phyloP scores from a whole-genome alignment of 169 alveolate genomes.

The Cryptosporidium parvum region DNA sequence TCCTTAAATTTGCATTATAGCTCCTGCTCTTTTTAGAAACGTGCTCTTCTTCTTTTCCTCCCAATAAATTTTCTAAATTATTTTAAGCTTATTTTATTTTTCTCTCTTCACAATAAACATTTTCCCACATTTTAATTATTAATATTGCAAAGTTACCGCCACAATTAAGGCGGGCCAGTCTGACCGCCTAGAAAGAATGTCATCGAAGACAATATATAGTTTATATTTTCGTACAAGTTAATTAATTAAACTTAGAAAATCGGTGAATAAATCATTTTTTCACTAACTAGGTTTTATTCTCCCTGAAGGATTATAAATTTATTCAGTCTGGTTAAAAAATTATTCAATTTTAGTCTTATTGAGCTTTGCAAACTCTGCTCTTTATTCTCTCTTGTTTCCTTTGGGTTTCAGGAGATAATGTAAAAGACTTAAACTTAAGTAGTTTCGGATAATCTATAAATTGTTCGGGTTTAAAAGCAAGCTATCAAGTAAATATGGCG shows the following conservation, averaged over 20 bases:
- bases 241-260: background rate
- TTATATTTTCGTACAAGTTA: background rate
- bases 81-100: background rate
- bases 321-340: background rate
- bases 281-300: background rate
- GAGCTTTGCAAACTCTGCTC: background rate
- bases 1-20: background rate
- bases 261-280: background rate
- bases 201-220: background rate
- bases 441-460: too few relatives aligned
- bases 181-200: background rate
- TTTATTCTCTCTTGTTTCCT: background rate
- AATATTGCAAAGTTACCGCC: constrained; percentile 7
- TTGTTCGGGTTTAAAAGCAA: background rate
- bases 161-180: background rate
- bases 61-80: background rate
- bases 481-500: constrained; percentile 9
- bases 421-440: background rate
- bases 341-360: too few relatives aligned
- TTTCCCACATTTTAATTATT: constrained; percentile 1
- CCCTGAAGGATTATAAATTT: too few relatives aligned
- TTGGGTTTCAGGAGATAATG: background rate
- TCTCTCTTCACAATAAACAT: background rate
- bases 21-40: background rate
- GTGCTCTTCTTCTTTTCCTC: background rate